Evolutionary conservation across 169 alveolate species (phyloP).

Genomic region (Cryptosporidium parvum): DNA sequence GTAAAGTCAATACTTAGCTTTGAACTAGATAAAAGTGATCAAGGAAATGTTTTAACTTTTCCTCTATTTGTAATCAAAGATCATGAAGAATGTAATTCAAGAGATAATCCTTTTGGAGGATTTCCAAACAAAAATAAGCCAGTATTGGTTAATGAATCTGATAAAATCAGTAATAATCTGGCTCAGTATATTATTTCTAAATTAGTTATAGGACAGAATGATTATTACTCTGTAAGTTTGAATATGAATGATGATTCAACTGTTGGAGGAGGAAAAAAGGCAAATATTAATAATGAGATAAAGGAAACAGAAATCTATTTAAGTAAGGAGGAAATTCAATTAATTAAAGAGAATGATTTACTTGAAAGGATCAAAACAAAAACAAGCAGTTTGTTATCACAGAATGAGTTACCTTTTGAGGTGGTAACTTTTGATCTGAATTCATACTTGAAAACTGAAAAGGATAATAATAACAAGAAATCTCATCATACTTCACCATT

Average conservation of each 20-base stretch:
- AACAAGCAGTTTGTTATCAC: slow-evolving; percentile 8
- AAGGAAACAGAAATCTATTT: not conserved
- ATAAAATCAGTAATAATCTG: slow-evolving; percentile 15
- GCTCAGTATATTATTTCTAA: slow-evolving; percentile 30
- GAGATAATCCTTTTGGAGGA: not conserved
- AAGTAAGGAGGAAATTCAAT: not conserved
- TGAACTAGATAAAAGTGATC: not conserved
- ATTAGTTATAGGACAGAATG: slow-evolving; percentile 60
- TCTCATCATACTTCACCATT: slow-evolving; percentile 56
- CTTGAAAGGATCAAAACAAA: not conserved
- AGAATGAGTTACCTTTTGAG: slow-evolving; percentile 14
- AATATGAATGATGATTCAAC: slow-evolving; percentile 25
- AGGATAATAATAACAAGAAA: not conserved
- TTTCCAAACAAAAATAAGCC: not conserved
- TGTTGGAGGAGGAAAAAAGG: not conserved
- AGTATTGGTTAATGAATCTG: not conserved
- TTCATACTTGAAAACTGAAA: slow-evolving; percentile 9
- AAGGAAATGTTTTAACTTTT: not conserved
- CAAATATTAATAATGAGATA: not conserved
- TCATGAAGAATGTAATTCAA: not conserved
- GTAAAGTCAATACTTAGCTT: slow-evolving; percentile 4
- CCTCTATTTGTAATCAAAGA: not conserved
- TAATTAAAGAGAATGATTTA: not conserved
- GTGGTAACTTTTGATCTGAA: slow-evolving; percentile 29
- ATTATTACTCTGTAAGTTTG: slow-evolving; percentile 28